Percentiles rank a stretch among this genome's conserved stretches.
Conservation (phyloP, 2,329 filamentous ascomycete genomes). For the Penicillium sp. region DNA sequence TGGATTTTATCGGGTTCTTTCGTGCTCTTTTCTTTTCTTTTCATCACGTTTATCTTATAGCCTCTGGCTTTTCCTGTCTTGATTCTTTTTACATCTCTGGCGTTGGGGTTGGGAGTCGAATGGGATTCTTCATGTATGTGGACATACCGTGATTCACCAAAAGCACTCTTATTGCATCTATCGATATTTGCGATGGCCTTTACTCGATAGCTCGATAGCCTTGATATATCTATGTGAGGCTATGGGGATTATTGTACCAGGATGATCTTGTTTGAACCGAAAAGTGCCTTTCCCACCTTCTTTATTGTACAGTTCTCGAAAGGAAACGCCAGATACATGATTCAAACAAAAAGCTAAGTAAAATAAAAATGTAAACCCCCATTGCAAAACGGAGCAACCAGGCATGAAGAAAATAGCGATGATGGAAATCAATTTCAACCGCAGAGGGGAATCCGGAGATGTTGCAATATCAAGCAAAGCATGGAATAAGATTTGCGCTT, state of each 20-base stretch:
- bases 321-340: slow-evolving; percentile 13
- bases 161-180: slow-evolving; percentile 19
- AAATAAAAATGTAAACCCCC: slow-evolving; percentile 2
- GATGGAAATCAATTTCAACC: slow-evolving; percentile 9
- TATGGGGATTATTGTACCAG: slow-evolving; percentile 5
- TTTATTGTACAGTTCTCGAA: slow-evolving; percentile 18
- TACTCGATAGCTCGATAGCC: not conserved
- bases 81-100: slow-evolving; percentile 15
- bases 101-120: slow-evolving; percentile 23
- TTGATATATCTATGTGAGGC: slow-evolving; percentile 1
- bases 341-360: slow-evolving; percentile 5
- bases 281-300: slow-evolving; percentile 15
- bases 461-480: slow-evolving; percentile 11
- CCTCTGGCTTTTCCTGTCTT: slow-evolving; percentile 9
- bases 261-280: slow-evolving; percentile 15
- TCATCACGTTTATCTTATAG: slow-evolving; percentile 1
- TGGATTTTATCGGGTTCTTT: not conserved
- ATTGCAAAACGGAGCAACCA: not conserved
- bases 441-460: slow-evolving; percentile 19
- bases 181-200: not conserved
- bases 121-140: slow-evolving; percentile 13
- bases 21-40: not conserved
- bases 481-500: slow-evolving; percentile 6
- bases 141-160: slow-evolving; percentile 15
- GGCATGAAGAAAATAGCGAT: slow-evolving; percentile 4